Percentiles rank a stretch among this genome's conserved stretches.
These are phyloP conservation scores for Eragrostis nindensis DNA, from an alignment of 176 grass and related monocot species.

Conservation along the genomic window DNA sequence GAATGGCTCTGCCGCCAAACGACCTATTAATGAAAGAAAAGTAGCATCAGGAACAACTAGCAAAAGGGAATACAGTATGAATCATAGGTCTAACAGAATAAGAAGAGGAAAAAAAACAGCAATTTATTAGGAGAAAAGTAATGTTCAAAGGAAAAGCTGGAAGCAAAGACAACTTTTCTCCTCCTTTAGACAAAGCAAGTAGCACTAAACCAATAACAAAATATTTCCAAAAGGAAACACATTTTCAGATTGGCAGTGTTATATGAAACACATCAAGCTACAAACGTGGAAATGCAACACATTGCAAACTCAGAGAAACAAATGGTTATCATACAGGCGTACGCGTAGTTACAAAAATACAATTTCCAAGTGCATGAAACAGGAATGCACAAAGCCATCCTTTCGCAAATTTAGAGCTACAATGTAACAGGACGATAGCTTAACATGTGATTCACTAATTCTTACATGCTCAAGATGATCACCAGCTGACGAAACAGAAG, in stretches of 20 bases:
- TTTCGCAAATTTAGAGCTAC: too few relatives aligned
- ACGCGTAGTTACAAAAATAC: background rate
- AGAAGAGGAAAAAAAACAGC: too few relatives aligned
- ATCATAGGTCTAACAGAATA: background rate
- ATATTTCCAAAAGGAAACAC: background rate
- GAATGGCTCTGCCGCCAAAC: constrained; percentile 41
- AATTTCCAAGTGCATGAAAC: background rate
- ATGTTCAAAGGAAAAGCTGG: constrained; percentile 6
- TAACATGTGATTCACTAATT: background rate
- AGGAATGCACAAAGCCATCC: background rate
- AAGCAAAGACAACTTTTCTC: background rate
- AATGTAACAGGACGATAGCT: background rate
- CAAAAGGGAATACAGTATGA: constrained; percentile 6
- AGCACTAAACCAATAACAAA: background rate
- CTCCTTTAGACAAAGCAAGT: background rate
- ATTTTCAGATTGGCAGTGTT: constrained; percentile 16
- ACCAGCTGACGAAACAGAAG: background rate
- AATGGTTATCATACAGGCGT: background rate
- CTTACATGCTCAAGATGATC: constrained; percentile 17
- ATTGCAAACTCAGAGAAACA: background rate
- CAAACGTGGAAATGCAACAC: too few relatives aligned
- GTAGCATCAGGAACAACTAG: background rate
- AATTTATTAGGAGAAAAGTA: background rate
- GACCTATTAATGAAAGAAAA: constrained; percentile 34
- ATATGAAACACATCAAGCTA: background rate